Base-by-base conservation (phyloP, 805 yeast species). In the Priceomyces melissophilus region DNA sequence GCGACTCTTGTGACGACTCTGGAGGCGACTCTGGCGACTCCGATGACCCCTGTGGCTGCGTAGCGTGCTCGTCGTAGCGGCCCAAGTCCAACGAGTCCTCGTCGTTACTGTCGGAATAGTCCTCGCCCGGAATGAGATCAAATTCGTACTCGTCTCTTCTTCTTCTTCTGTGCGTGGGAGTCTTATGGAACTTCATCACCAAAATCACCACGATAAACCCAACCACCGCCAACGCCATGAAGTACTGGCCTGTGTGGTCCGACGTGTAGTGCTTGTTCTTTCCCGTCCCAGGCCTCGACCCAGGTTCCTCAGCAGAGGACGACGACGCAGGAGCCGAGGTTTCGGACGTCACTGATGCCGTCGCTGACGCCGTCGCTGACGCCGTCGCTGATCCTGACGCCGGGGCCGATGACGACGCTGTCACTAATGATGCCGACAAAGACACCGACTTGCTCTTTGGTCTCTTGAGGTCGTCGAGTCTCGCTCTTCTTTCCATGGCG, bases 81-180 rank as follows among this genome's bases (percentile, higher is more conserved):
- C 65, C 67, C 36, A 62, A 53, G 37, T 68, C 75, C 25, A 65
- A 54, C 23, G 67, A 58, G 44, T 65, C 71, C 13, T 44, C 48
- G 30, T 53, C 53, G 32, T 47, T 65, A 38, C 67, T 61, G 38
- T 70, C 74, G 36, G 62, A 60, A 47, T 71, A 71, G 38, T 75
- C 79, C 47, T 82, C 85, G 6, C 84, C 83, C 13, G 81, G 84
- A 34, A 85, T 85, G 35, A 84, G 79, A 55, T 85, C 95, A 54
- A 85, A 82, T 55, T 85, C 93, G 53, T 77, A 82, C 40, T 79
- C 79, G 30, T 82, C 88, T 52, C 83, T 78, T 55, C 84, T 65
- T 61, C 87, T 68, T 41, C 75, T 63, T 11, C 65, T 53, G 41
- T 63, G 58, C 10, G 70, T 69, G 10, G 71, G 73, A 3, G 65